Base-by-base conservation (phyloP, 768 basidiomycete genomes). In the Udeniomyces megalosporus region DNA sequence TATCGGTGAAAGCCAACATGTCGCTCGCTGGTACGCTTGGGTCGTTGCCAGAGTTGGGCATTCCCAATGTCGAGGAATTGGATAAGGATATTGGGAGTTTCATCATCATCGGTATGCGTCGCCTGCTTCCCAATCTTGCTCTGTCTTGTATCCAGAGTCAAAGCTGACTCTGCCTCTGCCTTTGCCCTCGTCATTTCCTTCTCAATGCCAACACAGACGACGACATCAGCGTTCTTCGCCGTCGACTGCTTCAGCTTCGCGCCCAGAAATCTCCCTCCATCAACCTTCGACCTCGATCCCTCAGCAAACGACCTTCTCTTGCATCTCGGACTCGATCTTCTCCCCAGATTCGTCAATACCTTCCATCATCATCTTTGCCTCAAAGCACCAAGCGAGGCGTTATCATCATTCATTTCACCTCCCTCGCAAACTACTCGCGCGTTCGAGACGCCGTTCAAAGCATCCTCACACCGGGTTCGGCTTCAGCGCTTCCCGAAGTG, bases 321-420 rank as follows among this genome's bases (percentile, higher is more conserved):
- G 46, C 66, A 1, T 61, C 58, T 4, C 67, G 75, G 42, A 70
- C 75, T 11, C 80, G 84, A 58, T 95, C 92, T 0, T 85, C 85
- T 2, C 84, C 85, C 0, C 85, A 88, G 59, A 79, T 92, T 24
- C 78, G 83, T 29, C 83, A 84, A 32, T 54, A 70, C 10, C 58
- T 76, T 77, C 66, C 72, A 72, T 26, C 75, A 76, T 31, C 60
- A 71, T 15, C 69, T 74, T 20, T 63, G n/a, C 44, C 70, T 77
- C 28, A n/a, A 14, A 60, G 52, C 54, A 22, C 53, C 17, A 17
- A 56, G 51, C 62, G 66, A 20, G 57, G 54, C 8, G 62, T 69
- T 28, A 80, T 90, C 57, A 80, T 91, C 63, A 76, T 99, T 38
- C 87, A 97, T 72, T 97, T 96, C 71, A 91, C 92, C 2, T 88